Percentiles rank a stretch among this genome's conserved stretches.
phyloP scores from a whole-genome alignment of 768 basidiomycete genomes.

The Tulasnella sp. region DNA sequence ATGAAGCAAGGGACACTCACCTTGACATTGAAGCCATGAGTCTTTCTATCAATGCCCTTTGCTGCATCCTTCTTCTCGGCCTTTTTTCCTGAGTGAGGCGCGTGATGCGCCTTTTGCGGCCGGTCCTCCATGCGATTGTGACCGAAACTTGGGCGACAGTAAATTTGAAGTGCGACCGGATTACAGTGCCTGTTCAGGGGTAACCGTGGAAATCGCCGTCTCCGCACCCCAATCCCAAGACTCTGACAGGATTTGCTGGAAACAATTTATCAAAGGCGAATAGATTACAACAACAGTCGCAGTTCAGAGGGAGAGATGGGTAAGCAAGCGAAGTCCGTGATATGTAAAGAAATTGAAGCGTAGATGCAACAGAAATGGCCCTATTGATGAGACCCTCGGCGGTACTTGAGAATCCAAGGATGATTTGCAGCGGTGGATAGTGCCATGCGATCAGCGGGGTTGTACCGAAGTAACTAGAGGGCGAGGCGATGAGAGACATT shows the following conservation, averaged over 20 bases:
- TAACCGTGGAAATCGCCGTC: neutral
- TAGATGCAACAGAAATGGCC: neutral
- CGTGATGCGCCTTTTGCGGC: constrained; percentile 78
- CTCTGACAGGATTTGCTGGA: neutral
- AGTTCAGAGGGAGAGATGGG: neutral
- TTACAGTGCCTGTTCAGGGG: neutral
- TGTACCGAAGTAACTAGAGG: constrained; percentile 69
- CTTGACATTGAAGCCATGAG: constrained; percentile 86
- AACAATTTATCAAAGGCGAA: neutral
- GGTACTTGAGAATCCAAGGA: constrained; percentile 68
- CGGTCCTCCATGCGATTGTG: constrained; percentile 57
- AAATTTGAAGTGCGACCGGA: constrained; percentile 17
- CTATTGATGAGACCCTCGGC: constrained; percentile 13
- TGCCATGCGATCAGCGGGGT: constrained; percentile 71
- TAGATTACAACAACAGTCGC: neutral
- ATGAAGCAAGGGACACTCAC: constrained; percentile 44
- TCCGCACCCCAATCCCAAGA: neutral
- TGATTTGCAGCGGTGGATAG: constrained; percentile 71
- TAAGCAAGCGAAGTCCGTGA: neutral
- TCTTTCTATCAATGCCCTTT: constrained; percentile 59
- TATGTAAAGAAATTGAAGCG: neutral
- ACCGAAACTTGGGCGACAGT: neutral
- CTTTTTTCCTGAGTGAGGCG: constrained; percentile 65
- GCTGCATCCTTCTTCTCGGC: constrained; percentile 73
- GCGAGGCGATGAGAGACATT: neutral